Evolutionary conservation across 345 rosid genomes (phyloP), one percentile per base, ranked within the genome.

Genomic region (Boechera divaricarpa): DNA sequence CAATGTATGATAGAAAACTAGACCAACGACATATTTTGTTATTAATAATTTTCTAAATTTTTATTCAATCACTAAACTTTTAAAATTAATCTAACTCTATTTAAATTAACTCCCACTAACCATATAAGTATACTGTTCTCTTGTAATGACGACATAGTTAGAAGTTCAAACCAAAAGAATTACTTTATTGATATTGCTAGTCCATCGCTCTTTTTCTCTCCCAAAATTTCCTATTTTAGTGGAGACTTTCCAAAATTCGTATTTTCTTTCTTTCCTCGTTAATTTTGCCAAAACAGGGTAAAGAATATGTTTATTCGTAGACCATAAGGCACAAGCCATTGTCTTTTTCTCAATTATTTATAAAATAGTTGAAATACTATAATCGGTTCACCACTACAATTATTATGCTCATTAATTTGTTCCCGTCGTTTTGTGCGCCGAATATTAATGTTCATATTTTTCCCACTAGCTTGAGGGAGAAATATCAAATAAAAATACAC

Each of bases 261-360:
- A 29, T 33, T 63, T 21, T 55, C n/a, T 75, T 60, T 38, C 9
- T 63, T 53, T 52, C 65, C 28, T 68, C 52, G 52, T 33, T 77
- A 54, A n/a, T 33, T 35, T 77, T 70, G 48, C 80, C 74, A 70
- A 70, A 70, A 53, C 21, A n/a, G 1, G 80, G 33, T 63, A 41
- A 62, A n/a, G 26, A 52, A 32, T 41, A 41, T 61, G 32, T 33
- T 42, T 15, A 41, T 45, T 11, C 48, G 33, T 56, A 58, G 38
- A 55, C 72, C 29, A 54, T 39, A 52, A 61, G 69, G 32, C 26
- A 39, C 35, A 55, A 55, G 29, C 49, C 24, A 21, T 21, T 47
- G 71, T 63, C 61, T 3, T 44, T 53, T 35, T 77, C 52, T 57
- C 38, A 13, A 10, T 35, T 55, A 12, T 70, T 28, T 51, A 59